A percentile compares a stretch with the other conserved stretches of the same genome.
Evolutionary conservation across 257 asterid species (phyloP).

Genomic region (Vinca minor): DNA sequence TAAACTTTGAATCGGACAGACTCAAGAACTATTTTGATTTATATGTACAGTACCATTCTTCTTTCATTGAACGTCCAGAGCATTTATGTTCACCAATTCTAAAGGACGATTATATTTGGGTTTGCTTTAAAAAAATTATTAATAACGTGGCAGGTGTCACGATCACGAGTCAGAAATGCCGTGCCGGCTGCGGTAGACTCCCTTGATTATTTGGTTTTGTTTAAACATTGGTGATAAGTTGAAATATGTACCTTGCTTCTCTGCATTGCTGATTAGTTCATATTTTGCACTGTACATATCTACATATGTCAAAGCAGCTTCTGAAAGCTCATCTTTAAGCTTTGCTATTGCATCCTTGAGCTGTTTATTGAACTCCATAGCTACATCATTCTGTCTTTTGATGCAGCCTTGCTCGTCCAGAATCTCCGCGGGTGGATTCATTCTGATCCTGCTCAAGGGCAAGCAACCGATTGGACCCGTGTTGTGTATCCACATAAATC

Average conservation of each 20-base stretch:
- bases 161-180: no score
- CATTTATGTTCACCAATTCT: no score
- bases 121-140: no score
- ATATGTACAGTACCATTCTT: no score
- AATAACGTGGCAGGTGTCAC: no score
- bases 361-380: constrained; percentile 38
- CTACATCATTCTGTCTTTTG: constrained; percentile 43
- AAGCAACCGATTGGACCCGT: constrained; percentile 75
- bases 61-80: no score
- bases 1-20: no score
- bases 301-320: constrained; percentile 43
- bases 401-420: constrained; percentile 59
- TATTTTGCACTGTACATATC: constrained; percentile 63
- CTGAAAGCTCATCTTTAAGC: constrained; percentile 36
- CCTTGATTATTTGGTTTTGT: no score
- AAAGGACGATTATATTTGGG: no score
- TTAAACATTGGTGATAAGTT: no score
- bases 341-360: constrained; percentile 30
- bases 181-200: no score
- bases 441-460: constrained; percentile 24
- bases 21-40: no score
- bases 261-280: constrained; percentile 45
- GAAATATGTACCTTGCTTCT: constrained; percentile 29
- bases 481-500: constrained; percentile 63
- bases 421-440: constrained; percentile 33